A percentile compares a stretch with the other conserved stretches of the same genome.
phyloP scores from a whole-genome alignment of 176 grass and related monocot species.

The Triticum dicoccoides region DNA sequence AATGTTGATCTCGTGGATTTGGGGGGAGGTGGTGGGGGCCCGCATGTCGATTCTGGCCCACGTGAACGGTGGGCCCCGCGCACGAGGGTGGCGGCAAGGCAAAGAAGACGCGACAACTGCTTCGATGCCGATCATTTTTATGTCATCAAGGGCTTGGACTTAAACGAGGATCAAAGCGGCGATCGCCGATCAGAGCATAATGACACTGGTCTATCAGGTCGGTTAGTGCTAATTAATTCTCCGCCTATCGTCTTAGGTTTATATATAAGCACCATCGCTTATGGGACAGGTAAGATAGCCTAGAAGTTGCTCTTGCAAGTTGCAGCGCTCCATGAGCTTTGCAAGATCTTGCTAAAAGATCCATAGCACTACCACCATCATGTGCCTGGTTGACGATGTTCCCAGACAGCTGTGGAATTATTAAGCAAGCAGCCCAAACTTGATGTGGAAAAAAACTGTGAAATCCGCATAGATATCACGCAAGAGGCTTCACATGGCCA shows the following conservation, averaged over 20 bases:
- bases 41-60: constrained; percentile 29
- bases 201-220: not conserved
- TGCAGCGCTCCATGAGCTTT: not conserved
- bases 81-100: not conserved
- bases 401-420: not conserved
- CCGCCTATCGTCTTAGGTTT: not conserved
- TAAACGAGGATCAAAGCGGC: not conserved
- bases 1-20: constrained; percentile 26
- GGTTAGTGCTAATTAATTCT: not conserved
- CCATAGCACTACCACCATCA: not conserved
- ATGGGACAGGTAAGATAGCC: not conserved
- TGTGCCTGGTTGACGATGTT: not conserved
- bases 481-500: not conserved
- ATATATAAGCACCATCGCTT: not conserved
- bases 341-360: not conserved
- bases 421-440: not conserved
- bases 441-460: too few species aligned
- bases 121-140: not conserved
- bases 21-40: not conserved
- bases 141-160: constrained; percentile 10
- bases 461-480: too few species aligned
- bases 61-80: constrained; percentile 18
- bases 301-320: not conserved
- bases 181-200: not conserved
- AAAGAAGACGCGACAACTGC: not conserved